Evolutionary conservation across 768 basidiomycete genomes (phyloP).

Genomic region (Clitopilus passeckerianus): DNA sequence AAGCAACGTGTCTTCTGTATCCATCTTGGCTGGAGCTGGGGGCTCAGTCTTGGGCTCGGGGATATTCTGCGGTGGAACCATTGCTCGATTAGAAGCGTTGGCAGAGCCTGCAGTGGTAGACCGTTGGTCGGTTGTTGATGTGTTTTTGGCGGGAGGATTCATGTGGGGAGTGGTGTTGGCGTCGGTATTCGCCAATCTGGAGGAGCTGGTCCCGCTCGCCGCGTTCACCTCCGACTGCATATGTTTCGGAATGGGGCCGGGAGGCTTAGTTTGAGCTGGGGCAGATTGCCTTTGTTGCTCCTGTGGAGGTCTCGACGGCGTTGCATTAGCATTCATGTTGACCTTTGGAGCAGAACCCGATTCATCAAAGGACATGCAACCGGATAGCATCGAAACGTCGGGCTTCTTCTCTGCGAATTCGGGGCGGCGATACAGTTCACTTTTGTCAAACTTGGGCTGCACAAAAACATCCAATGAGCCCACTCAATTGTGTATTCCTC

Average conservation of each 20-base stretch:
- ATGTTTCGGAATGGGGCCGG: neutral
- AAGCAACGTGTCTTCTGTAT: slow-evolving; percentile 6
- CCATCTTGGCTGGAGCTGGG: slow-evolving; percentile 2
- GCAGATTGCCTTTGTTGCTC: neutral
- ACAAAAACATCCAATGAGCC: neutral
- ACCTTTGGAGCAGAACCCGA: neutral
- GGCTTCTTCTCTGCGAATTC: slow-evolving; percentile 55
- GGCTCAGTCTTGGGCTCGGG: slow-evolving; percentile 4
- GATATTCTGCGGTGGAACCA: neutral
- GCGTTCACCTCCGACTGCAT: neutral
- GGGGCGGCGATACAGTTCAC: slow-evolving; percentile 64
- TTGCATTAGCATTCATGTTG: slow-evolving; percentile 2
- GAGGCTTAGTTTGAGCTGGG: neutral
- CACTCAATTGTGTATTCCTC: neutral
- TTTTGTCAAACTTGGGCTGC: slow-evolving; percentile 65
- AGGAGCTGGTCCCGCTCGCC: neutral
- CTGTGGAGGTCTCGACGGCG: neutral
- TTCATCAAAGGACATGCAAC: neutral
- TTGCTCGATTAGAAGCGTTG: neutral
- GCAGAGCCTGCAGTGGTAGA: too few relatives aligned
- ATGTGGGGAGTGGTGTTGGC: neutral
- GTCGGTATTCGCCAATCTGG: neutral
- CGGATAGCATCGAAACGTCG: slow-evolving; percentile 12
- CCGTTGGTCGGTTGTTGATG: neutral
- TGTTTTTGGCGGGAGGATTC: neutral